A percentile compares a stretch with the other conserved stretches of the same genome.
phyloP scores from a whole-genome alignment of 805 yeast species.

The Ogataea neopini region DNA sequence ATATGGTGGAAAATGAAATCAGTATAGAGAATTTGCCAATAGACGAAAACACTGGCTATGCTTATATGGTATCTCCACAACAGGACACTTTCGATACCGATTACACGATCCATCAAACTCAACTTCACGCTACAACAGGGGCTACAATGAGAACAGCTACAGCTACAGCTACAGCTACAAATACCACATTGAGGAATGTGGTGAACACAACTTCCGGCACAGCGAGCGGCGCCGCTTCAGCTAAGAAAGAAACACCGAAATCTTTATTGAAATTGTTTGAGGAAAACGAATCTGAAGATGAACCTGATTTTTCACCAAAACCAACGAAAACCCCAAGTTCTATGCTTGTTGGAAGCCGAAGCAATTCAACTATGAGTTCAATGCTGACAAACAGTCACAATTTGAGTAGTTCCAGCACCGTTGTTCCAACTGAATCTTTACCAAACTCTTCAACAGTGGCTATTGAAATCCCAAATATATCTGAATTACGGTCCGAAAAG shows the following conservation, averaged over 20 bases:
- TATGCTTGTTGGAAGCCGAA: constrained; percentile 4
- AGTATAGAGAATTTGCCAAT: constrained; percentile 33
- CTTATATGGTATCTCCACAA: constrained; percentile 8
- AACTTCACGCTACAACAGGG: constrained; percentile 18
- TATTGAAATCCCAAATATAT: constrained; percentile 44
- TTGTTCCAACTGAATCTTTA: constrained; percentile 41
- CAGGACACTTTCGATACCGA: constrained; percentile 16
- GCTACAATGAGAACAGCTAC: constrained; percentile 23
- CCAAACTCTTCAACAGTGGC: constrained; percentile 7
- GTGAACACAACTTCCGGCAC: constrained; percentile 14
- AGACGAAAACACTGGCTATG: constrained; percentile 3
- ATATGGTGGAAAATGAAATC: constrained; percentile 70
- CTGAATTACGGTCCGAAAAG: constrained; percentile 32
- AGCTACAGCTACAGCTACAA: constrained; percentile 12
- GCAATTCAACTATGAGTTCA: constrained; percentile 12
- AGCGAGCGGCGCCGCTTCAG: constrained; percentile 11
- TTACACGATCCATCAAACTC: constrained; percentile 20
- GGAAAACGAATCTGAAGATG: constrained; percentile 40
- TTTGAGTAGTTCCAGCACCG: not conserved
- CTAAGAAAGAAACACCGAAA: constrained; percentile 62
- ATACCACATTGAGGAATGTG: constrained; percentile 22
- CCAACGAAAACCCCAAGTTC: constrained; percentile 2
- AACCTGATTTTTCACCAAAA: not conserved
- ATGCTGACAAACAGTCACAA: constrained; percentile 5
- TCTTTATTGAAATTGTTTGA: constrained; percentile 73